Base-by-base conservation (phyloP, 148 eudicot genomes). In the Amaranthus hypochondriacus region DNA sequence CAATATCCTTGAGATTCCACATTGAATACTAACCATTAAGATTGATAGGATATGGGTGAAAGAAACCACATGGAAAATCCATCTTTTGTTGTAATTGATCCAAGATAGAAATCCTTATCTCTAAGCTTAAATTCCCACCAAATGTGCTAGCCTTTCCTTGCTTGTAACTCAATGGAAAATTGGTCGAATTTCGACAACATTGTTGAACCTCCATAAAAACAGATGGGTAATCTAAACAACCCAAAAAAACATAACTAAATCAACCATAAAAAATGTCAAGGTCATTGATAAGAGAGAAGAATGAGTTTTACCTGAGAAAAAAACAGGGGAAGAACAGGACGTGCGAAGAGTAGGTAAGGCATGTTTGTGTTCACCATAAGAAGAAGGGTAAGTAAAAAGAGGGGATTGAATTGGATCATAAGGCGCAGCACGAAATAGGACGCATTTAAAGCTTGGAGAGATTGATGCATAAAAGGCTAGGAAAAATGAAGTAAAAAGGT, bases 341-440 rank as follows among this genome's bases (percentile, higher is more conserved):
- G 93, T 73, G 10, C 90, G 96, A 42, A 81, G 76, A 10, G 99
- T 92, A 39, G 97, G 97, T n/a, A 95, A 66, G 51, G 91, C 78
- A 63, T 95, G 83, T 42, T 90, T 95, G 84, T 90, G 89, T n/a
- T 90, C 87, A 10, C 93, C 96, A 73, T 95, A 95, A 48, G 96
- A 80, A 4, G 89, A 48, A 74, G 96, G 96, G 74, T 95, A 95
- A 9, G 85, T 77, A 74, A 92, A 95, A 68, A 90, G 88, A 54
- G 92, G 88, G 48, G 82, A 65, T 66, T 86, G 96, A 48, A 95
- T 73, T 4, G 96, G 96, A 58, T 90, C 96, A 56, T 76, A 84
- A 47, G 89, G 87, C 9, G 92, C 80, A 2, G 86, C 82, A 62
- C 92, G 79, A 74, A 92, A 89, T 68, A 88, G 65, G 56, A 86